Evolutionary conservation across 1,139 yeast species (phyloP), one percentile per base, ranked within the genome.

Genomic region (Debaryomyces psychrophilus): DNA sequence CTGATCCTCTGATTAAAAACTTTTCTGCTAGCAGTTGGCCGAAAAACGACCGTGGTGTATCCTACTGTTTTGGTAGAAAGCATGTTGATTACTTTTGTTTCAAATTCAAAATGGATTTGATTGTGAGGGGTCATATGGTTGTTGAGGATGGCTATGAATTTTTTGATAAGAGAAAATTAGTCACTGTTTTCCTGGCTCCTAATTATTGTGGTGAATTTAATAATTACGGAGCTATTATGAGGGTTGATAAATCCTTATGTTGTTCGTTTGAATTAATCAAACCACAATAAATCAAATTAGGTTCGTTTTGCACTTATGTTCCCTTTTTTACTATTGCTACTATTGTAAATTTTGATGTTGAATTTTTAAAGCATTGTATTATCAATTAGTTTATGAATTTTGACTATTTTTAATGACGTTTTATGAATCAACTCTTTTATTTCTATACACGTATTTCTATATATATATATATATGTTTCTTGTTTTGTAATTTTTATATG

Each of bases 131-230:
- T 12, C 96, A 89, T 64, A 89, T 89, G 96, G 96, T 89, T 41
- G 96, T 89, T 38, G 96, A 89, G 66, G 95, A 89, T 62, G 96
- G 96, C 3, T 89, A 89, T 62, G 96, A 89, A 62, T 89, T 89
- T 60, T 89, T 87, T 65, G 85, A 86, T 49, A 82, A 80, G 59
- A 76, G 90, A 55, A 84, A 82, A 60, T 74, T 89, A 53, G 96
- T 89, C 2, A 89, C 96, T 0, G 83, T 89, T 1, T 89, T 89
- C 58, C 82, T 87, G 55, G 96, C 96, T 2, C 96, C 96, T 4
- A 89, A 89, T 61, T 89, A 89, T 62, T 89, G 96, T 70, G 96
- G 96, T 9, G 96, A 89, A 62, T 89, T 89, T 60, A 85, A 87
- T 58, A 89, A 89, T 63, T 87, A 89, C 84, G 96, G 96, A 33